A percentile compares a stretch with the other conserved stretches of the same genome.
These are phyloP conservation scores for Leishmania amazonensis DNA, from an alignment of 208 protist species.

Conservation along the genomic window DNA sequence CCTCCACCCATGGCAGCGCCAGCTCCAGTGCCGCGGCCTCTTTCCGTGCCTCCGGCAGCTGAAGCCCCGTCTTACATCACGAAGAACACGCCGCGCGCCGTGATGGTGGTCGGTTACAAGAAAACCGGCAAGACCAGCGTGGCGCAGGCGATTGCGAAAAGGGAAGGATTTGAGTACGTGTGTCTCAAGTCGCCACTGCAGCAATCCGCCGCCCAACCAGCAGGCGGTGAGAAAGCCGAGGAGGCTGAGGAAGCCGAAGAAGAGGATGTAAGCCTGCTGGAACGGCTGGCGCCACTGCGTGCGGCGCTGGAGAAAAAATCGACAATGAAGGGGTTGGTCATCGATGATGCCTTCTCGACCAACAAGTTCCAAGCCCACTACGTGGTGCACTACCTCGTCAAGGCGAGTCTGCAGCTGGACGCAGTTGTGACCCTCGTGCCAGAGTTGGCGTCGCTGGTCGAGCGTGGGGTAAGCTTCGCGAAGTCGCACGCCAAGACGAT, in stretches of 20 bases:
- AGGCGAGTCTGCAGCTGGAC: constrained; percentile 61
- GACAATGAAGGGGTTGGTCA: constrained; percentile 63
- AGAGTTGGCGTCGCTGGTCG: constrained; percentile 43
- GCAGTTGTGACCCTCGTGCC: constrained; percentile 58
- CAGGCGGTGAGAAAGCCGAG: constrained; percentile 18
- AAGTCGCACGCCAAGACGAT: constrained; percentile 36
- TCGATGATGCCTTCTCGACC: constrained; percentile 77
- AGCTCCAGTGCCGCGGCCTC: constrained; percentile 7
- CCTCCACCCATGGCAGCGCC: constrained; percentile 9
- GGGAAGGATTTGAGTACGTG: constrained; percentile 69
- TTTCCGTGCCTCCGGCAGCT: neutral
- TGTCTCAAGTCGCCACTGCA: constrained; percentile 31
- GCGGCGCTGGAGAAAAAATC: constrained; percentile 46
- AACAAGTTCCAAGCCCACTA: constrained; percentile 82
- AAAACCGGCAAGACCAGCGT: constrained; percentile 76
- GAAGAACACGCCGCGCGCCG: constrained; percentile 50
- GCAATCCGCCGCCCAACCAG: neutral
- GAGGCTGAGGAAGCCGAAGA: constrained; percentile 20
- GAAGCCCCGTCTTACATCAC: constrained; percentile 33
- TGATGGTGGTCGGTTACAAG: constrained; percentile 79
- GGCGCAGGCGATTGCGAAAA: constrained; percentile 56
- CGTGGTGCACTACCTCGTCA: constrained; percentile 58
- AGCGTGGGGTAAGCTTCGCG: constrained; percentile 56
- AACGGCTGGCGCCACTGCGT: constrained; percentile 43
- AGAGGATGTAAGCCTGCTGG: constrained; percentile 17